Percentiles rank a stretch among this genome's conserved stretches.
Evolutionary conservation across 768 basidiomycete species (phyloP).

Genomic region (Auricularia heimuer): DNA sequence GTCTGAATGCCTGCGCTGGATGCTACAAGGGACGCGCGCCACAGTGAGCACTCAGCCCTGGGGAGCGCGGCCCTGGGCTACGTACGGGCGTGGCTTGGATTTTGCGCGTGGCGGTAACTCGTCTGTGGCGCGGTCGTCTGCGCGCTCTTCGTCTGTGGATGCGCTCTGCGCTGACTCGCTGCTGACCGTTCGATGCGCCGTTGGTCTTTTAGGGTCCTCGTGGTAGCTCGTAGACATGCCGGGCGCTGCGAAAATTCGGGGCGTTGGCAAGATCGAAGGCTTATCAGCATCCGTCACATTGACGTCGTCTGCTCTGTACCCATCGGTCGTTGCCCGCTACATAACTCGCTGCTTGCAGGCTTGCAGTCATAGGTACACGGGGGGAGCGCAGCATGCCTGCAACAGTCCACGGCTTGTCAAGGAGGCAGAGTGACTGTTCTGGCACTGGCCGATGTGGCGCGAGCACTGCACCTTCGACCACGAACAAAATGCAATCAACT

Average conservation of each 20-base stretch:
- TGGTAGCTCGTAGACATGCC: not conserved
- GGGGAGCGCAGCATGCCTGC: no score
- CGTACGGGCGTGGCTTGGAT: not conserved
- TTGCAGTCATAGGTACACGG: no score
- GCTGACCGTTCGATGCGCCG: not conserved
- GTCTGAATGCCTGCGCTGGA: not conserved
- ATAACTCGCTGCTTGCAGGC: no score
- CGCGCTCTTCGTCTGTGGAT: not conserved
- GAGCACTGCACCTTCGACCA: no score
- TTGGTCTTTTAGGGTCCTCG: not conserved
- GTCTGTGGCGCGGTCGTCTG: not conserved
- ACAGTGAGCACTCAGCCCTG: not conserved
- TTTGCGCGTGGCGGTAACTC: not conserved
- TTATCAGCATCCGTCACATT: not conserved
- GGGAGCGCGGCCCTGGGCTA: not conserved
- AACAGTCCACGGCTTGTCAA: no score
- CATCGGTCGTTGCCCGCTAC: no score
- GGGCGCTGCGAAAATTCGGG: not conserved
- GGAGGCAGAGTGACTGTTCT: no score
- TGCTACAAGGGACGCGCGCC: not conserved
- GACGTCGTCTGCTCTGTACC: not conserved
- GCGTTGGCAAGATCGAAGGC: not conserved
- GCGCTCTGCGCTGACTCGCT: not conserved
- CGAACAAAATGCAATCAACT: no score
- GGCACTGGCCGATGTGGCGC: no score